Base-by-base conservation (phyloP, 2,329 filamentous ascomycete genomes). In the Curvularia verruculosa region DNA sequence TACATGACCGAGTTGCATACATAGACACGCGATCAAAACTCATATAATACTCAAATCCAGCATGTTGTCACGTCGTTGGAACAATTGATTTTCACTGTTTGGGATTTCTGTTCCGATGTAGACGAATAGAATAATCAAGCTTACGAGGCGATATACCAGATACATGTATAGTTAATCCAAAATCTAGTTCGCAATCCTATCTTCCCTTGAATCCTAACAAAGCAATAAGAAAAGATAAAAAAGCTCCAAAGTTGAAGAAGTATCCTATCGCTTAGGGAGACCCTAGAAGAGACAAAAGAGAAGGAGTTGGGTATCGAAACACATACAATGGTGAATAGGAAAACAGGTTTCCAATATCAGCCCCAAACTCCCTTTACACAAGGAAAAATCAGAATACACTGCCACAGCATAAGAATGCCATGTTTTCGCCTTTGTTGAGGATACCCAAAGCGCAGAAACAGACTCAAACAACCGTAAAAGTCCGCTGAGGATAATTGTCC, bases 401-500 rank as follows among this genome's bases (percentile, higher is more conserved):
- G 24, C 40, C 10, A n/a, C 10, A 43, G 5, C 6, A 6, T 12
- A 41, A 7, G 10, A 12, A 43, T 26, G 13, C 15, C 15, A 24
- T 19, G 4, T 24, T 41, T 24, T 24, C 8, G 1, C n/a, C 18
- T 18, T 13, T 21, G n/a, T n/a, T n/a, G n/a, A 23, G 8, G 15
- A 13, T 2, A 7, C 19, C 10, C 21, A 5, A 23, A 41, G 39
- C 39, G 24, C 19, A 23, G 3, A 26, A 7, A 15, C 12, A 1
- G 21, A 10, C 44, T 59, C 43, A 75, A 8, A 75, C 59, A 34
- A 75, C 63, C 1, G 69, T 69, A 46, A 74, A 74, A 5, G 65
- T 69, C 24, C 63, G 63, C 28, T 68, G 64, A 6, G 71, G 72
- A 4, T 66, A 65, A 15, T 68, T 70, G 37, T 76, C 73, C 19